These are phyloP conservation scores for Cucumis cinereus DNA, from an alignment of 306 rosid genomes.

Conservation along the genomic window DNA sequence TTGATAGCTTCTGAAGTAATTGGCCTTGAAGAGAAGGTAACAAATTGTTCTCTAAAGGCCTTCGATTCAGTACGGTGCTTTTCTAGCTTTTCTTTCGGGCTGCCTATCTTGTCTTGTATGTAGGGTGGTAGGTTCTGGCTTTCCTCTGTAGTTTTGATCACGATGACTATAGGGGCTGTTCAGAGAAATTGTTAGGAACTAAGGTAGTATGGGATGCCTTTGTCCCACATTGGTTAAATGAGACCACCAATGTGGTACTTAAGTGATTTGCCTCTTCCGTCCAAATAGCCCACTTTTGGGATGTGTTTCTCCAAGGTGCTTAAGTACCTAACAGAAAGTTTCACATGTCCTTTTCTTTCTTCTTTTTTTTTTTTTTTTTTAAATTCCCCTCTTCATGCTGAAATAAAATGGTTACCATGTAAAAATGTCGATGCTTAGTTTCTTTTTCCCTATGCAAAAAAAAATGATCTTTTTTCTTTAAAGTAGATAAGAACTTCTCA, in stretches of 20 bases:
- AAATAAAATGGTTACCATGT: not conserved
- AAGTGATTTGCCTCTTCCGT: too few relatives aligned
- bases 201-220: too few relatives aligned
- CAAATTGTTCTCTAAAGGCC: not conserved
- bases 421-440: not conserved
- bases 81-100: not conserved
- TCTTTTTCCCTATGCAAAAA: not conserved
- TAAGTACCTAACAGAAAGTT: not conserved
- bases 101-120: not conserved
- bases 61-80: not conserved
- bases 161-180: not conserved
- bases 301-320: too few relatives aligned
- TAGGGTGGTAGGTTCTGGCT: not conserved
- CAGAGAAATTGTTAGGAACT: not conserved
- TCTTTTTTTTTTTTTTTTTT: not conserved
- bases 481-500: not conserved
- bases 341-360: not conserved
- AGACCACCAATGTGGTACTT: too few relatives aligned
- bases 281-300: too few relatives aligned
- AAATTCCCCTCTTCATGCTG: not conserved
- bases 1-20: conserved; percentile 95
- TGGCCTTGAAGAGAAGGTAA: conserved; percentile 95
- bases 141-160: not conserved
- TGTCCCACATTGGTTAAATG: too few relatives aligned
- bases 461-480: not conserved